These are phyloP conservation scores for Xylaria bambusicola DNA, from an alignment of 495 filamentous ascomycete species.

Conservation along the genomic window DNA sequence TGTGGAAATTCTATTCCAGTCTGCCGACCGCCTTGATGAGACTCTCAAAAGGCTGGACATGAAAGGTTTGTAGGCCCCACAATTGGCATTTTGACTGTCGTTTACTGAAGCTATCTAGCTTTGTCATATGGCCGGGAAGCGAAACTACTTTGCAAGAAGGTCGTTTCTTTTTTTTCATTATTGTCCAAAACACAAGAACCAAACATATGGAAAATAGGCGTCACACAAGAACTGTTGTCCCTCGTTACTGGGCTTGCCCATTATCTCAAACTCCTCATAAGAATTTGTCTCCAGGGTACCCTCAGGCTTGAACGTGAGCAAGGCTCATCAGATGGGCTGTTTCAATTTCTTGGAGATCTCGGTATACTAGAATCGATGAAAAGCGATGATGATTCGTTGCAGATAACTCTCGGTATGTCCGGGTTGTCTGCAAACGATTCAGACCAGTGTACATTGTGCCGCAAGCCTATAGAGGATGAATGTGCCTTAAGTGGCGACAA, in stretches of 20 bases:
- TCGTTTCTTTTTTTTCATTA: constrained; percentile 95
- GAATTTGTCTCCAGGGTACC: constrained; percentile 92
- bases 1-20: constrained; percentile 88
- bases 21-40: constrained; percentile 79
- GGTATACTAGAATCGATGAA: constrained; percentile 70
- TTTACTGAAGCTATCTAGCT: constrained; percentile 50
- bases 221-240: constrained; percentile 93
- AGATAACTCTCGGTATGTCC: constrained; percentile 71
- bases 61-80: constrained; percentile 61
- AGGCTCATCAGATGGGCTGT: constrained; percentile 69
- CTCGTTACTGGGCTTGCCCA: constrained; percentile 96
- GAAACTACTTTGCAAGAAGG: constrained; percentile 98
- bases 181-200: constrained; percentile 92
- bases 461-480: constrained; percentile 90
- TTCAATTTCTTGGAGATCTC: constrained; percentile 79
- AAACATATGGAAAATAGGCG: constrained; percentile 82
- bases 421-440: constrained; percentile 75
- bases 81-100: constrained; percentile 1
- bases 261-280: constrained; percentile 96
- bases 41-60: constrained; percentile 68
- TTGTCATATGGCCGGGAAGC: constrained; percentile 91
- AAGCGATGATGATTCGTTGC: constrained; percentile 69
- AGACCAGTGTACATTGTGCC: constrained; percentile 78
- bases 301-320: constrained; percentile 88
- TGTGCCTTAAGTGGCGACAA: constrained; percentile 71